These are phyloP conservation scores for Funneliformis geosporum DNA, from an alignment of 192 early-diverging fungal genomes.

Conservation along the genomic window DNA sequence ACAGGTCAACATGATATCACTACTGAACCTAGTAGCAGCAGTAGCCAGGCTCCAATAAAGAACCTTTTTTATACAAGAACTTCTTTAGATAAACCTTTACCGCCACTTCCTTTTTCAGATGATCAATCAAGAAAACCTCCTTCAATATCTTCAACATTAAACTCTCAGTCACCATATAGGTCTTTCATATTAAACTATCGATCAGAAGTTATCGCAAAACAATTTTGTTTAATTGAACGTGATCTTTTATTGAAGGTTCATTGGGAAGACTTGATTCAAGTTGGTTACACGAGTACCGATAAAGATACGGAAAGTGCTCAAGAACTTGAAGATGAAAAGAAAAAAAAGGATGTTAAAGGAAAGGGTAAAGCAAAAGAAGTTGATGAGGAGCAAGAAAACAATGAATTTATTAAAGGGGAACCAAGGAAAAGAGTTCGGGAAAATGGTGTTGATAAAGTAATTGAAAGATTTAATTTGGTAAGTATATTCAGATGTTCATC, in stretches of 20 bases:
- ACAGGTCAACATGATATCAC: neutral
- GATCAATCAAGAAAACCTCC: neutral
- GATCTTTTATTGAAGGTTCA: slow-evolving; percentile 45
- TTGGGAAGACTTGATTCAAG: slow-evolving; percentile 13
- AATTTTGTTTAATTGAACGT: slow-evolving; percentile 59
- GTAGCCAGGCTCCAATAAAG: neutral
- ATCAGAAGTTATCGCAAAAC: slow-evolving; percentile 56
- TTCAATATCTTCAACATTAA: neutral
- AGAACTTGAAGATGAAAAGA: slow-evolving; percentile 34
- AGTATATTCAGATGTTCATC: neutral
- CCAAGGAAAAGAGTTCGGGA: neutral
- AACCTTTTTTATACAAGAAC: neutral
- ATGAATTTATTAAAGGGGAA: neutral
- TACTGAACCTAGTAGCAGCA: neutral
- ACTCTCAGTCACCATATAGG: slow-evolving; percentile 13
- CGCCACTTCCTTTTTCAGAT: neutral
- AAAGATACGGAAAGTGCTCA: neutral
- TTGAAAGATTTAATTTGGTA: slow-evolving; percentile 14
- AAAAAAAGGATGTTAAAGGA: slow-evolving; percentile 32
- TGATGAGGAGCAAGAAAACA: neutral
- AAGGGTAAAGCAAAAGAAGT: slow-evolving; percentile 1
- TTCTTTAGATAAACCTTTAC: slow-evolving; percentile 1
- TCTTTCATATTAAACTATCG: slow-evolving; percentile 47
- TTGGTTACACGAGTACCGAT: neutral
- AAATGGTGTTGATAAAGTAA: slow-evolving; percentile 13